A percentile compares a stretch with the other conserved stretches of the same genome.
Evolutionary conservation across 1,284 basidiomycete species (phyloP).

Genomic region (Testicularia cyperi): DNA sequence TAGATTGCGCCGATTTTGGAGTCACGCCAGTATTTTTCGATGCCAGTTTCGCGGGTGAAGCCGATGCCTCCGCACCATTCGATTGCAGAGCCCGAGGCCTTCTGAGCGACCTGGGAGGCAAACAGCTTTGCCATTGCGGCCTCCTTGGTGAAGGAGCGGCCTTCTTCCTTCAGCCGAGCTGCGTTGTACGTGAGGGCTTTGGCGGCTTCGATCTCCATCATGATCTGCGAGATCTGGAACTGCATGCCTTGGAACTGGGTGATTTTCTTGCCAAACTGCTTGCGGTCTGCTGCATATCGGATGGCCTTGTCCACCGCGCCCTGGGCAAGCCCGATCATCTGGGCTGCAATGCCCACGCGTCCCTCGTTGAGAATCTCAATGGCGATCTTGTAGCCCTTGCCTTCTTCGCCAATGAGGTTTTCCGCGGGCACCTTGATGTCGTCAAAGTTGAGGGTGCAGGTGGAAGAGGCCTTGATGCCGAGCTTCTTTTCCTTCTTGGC

Average conservation of each 20-base stretch:
- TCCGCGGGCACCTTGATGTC: slow-evolving; percentile 87
- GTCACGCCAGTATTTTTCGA: slow-evolving; percentile 81
- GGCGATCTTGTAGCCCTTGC: slow-evolving; percentile 90
- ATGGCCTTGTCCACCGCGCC: slow-evolving; percentile 92
- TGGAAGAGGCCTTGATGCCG: slow-evolving; percentile 94
- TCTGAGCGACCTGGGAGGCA: slow-evolving; percentile 83
- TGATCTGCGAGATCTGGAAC: slow-evolving; percentile 84
- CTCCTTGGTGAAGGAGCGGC: slow-evolving; percentile 86
- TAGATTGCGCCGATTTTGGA: slow-evolving; percentile 80
- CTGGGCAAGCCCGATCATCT: slow-evolving; percentile 83
- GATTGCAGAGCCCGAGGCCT: slow-evolving; percentile 83
- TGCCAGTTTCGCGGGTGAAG: slow-evolving; percentile 78
- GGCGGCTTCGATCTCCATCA: slow-evolving; percentile 87
- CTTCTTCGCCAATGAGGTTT: slow-evolving; percentile 89
- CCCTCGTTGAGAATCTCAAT: slow-evolving; percentile 98
- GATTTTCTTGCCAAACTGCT: slow-evolving; percentile 89
- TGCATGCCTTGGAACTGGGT: slow-evolving; percentile 87
- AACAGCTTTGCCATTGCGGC: slow-evolving; percentile 91
- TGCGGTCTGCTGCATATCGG: slow-evolving; percentile 87
- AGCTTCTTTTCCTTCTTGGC: slow-evolving; percentile 99
- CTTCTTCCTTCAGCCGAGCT: slow-evolving; percentile 87
- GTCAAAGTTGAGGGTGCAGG: slow-evolving; percentile 94
- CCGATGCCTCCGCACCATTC: slow-evolving; percentile 97
- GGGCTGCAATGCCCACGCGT: slow-evolving; percentile 92
- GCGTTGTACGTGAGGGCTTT: slow-evolving; percentile 94